phyloP scores from a whole-genome alignment of 2,329 filamentous ascomycete species.

The Arthroderma uncinatum region DNA sequence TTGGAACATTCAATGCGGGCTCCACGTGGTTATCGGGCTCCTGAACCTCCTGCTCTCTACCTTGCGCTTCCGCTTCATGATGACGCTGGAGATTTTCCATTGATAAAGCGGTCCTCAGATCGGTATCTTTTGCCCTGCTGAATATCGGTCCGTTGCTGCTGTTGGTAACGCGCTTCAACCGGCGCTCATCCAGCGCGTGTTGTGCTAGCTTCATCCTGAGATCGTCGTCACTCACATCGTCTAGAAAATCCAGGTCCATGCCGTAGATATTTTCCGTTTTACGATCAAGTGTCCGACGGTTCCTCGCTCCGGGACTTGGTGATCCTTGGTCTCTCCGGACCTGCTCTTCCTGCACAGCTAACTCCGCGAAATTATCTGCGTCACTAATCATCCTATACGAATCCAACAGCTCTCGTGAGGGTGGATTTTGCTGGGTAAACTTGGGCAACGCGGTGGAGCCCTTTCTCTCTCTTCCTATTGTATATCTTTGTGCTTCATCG shows the following conservation, averaged over 20 bases:
- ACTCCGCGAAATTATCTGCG: conserved; percentile 27
- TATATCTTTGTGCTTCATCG: conserved; percentile 19
- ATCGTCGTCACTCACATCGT: conserved; percentile 25
- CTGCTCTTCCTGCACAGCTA: conserved; percentile 16
- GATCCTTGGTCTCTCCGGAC: conserved; percentile 19
- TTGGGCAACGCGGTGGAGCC: conserved; percentile 23
- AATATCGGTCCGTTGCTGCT: conserved; percentile 30
- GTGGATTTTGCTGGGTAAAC: conserved; percentile 25
- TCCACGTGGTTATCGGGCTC: conserved; percentile 18
- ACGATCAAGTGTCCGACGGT: conserved; percentile 4
- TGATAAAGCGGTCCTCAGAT: conserved; percentile 21
- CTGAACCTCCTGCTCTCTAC: conserved; percentile 11
- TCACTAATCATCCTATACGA: conserved; percentile 32
- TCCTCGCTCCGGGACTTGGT: conserved; percentile 17
- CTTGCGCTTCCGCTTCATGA: conserved; percentile 21
- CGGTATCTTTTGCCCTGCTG: conserved; percentile 27
- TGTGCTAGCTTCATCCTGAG: conserved; percentile 27
- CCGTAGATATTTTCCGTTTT: conserved; percentile 12
- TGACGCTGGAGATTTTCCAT: conserved; percentile 30
- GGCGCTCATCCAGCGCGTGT: conserved; percentile 29
- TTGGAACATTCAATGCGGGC: conserved; percentile 29
- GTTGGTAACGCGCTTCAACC: conserved; percentile 29
- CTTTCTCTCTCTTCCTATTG: conserved; percentile 15
- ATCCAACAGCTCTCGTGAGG: conserved; percentile 29
- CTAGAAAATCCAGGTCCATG: conserved; percentile 26